Conservation (phyloP, 345 rosid genomes). For the Dipteronia sinensis region DNA sequence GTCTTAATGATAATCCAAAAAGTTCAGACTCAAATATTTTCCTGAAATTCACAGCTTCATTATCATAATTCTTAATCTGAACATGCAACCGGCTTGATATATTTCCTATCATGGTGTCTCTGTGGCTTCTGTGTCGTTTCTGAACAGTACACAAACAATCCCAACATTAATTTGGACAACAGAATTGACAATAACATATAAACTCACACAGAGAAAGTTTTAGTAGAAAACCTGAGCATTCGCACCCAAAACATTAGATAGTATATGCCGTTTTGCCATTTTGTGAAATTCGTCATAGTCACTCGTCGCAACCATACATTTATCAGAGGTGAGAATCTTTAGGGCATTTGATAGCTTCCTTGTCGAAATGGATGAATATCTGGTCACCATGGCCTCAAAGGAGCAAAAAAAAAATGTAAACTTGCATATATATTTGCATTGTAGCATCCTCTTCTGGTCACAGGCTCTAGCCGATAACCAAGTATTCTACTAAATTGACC, state of each 20-base stretch:
- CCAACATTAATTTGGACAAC: not conserved
- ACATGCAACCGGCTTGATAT: constrained; percentile 41
- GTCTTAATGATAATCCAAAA: constrained; percentile 65
- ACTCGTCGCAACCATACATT: constrained; percentile 85
- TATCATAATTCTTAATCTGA: constrained; percentile 36
- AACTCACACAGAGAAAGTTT: not conserved
- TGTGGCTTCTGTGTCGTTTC: constrained; percentile 60
- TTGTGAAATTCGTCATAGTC: constrained; percentile 84
- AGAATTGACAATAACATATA: not conserved
- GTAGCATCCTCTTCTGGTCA: not conserved
- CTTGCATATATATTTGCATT: not conserved
- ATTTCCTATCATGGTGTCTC: constrained; percentile 63
- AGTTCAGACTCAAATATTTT: constrained; percentile 73
- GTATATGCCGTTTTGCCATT: constrained; percentile 52
- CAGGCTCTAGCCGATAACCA: not conserved
- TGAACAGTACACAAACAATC: constrained; percentile 23
- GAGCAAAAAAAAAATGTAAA: constrained; percentile 1
- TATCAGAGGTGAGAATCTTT: constrained; percentile 62
- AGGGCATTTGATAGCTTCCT: constrained; percentile 76
- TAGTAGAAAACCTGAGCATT: constrained; percentile 67
- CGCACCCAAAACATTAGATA: constrained; percentile 59
- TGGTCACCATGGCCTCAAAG: constrained; percentile 82
- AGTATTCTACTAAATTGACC: not conserved
- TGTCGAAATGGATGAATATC: constrained; percentile 74
- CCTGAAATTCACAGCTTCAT: constrained; percentile 65